Evolutionary conservation across 257 asterid species (phyloP).

Genomic region (Henckelia pumila): DNA sequence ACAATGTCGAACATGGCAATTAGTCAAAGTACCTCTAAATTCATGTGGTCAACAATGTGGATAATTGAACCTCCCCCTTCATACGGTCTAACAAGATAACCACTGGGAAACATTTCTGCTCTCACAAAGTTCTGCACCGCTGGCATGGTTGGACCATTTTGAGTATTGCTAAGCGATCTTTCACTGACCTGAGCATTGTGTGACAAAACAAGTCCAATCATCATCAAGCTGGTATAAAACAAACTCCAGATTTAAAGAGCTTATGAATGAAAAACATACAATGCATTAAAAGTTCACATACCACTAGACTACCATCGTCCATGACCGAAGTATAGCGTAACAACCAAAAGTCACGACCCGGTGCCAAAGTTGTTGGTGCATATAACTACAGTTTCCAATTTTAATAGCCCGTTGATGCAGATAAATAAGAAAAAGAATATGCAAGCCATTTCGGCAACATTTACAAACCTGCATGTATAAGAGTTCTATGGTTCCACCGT

Average conservation of each 20-base stretch:
- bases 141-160: slow-evolving; percentile 90
- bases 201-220: slow-evolving; percentile 8
- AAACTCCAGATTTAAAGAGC: slow-evolving; percentile 5
- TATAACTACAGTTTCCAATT: slow-evolving; percentile 45
- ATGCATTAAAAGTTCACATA: slow-evolving; percentile 26
- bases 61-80: slow-evolving; percentile 92
- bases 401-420: background rate
- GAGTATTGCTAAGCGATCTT: slow-evolving; percentile 80
- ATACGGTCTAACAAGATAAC: slow-evolving; percentile 83
- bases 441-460: background rate
- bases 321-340: slow-evolving; percentile 74
- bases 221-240: background rate
- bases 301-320: slow-evolving; percentile 96
- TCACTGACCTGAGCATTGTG: slow-evolving; percentile 61
- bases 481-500: slow-evolving; percentile 96
- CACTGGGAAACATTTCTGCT: slow-evolving; percentile 88
- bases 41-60: slow-evolving; percentile 87
- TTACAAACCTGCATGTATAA: slow-evolving; percentile 75
- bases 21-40: slow-evolving; percentile 55
- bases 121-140: slow-evolving; percentile 76
- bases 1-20: background rate
- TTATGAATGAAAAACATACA: background rate
- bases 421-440: background rate
- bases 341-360: slow-evolving; percentile 93
- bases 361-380: slow-evolving; percentile 91